Conservation (phyloP, 192 early-diverging fungal genomes). For the Haplosporangium gracile region DNA sequence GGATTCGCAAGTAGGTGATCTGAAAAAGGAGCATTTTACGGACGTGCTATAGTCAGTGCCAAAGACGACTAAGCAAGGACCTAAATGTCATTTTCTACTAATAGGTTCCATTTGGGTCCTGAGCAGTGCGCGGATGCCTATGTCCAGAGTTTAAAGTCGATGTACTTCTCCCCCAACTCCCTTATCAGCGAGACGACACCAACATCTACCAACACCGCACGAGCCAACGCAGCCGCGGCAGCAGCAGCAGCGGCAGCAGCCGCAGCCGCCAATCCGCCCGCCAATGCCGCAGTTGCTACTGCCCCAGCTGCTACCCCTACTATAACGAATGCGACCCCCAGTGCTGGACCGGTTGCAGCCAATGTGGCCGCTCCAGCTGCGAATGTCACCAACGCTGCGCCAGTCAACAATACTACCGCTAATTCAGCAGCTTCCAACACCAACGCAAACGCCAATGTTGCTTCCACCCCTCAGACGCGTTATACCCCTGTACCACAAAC, state of each 20-base stretch:
- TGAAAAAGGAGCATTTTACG: background rate
- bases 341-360: background rate
- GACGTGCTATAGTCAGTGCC: background rate
- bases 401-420: background rate
- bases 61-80: background rate
- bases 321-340: background rate
- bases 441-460: background rate
- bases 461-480: constrained; percentile 32
- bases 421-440: constrained; percentile 3
- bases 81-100: background rate
- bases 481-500: constrained; percentile 57
- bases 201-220: constrained; percentile 39
- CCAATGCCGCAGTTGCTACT: background rate
- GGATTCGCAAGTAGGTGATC: constrained; percentile 65
- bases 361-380: background rate
- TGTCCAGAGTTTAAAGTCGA: constrained; percentile 45
- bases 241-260: constrained; percentile 18
- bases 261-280: constrained; percentile 1
- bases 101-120: constrained; percentile 49
- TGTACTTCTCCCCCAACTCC: constrained; percentile 41
- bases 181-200: constrained; percentile 50
- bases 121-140: constrained; percentile 55
- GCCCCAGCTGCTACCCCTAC: background rate
- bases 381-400: background rate
- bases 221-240: constrained; percentile 31